Conservation (phyloP, 208 protist species). For the Leishmania tropica region DNA sequence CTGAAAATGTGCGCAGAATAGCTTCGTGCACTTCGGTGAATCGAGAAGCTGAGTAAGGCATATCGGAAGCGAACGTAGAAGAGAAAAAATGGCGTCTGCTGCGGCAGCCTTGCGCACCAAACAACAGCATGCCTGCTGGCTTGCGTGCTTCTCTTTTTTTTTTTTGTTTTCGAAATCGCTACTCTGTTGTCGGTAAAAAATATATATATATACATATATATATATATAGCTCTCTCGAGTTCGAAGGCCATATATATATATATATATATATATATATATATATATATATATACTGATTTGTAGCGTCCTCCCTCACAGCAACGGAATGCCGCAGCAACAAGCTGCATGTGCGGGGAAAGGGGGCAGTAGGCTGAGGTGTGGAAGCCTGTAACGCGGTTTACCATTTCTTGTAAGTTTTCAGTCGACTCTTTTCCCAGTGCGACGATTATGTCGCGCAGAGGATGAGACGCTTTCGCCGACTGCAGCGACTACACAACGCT, state of each 20-base stretch:
- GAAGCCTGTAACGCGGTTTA: neutral
- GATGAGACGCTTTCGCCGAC: neutral
- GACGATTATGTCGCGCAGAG: neutral
- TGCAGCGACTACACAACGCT: neutral
- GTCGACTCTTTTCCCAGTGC: neutral
- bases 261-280: too few species aligned
- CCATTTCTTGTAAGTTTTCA: neutral
- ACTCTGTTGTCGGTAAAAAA: too few species aligned
- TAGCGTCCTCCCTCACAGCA: neutral
- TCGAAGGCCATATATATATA: too few species aligned
- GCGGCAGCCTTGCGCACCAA: too few species aligned
- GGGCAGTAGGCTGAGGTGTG: neutral
- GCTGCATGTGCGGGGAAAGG: neutral
- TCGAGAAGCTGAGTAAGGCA: neutral
- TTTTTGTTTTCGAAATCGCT: too few species aligned
- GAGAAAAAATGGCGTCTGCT: neutral
- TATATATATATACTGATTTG: neutral
- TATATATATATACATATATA: too few species aligned
- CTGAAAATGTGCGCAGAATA: conserved; percentile 38
- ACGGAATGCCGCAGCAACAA: neutral
- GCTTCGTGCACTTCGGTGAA: conserved; percentile 25
- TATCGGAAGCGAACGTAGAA: neutral
- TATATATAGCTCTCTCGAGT: accelerated
- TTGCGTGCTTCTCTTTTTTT: neutral
- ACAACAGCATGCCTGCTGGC: neutral